Base-by-base conservation (phyloP, 2,329 filamentous ascomycete species). In the Phialophora macrospora region DNA sequence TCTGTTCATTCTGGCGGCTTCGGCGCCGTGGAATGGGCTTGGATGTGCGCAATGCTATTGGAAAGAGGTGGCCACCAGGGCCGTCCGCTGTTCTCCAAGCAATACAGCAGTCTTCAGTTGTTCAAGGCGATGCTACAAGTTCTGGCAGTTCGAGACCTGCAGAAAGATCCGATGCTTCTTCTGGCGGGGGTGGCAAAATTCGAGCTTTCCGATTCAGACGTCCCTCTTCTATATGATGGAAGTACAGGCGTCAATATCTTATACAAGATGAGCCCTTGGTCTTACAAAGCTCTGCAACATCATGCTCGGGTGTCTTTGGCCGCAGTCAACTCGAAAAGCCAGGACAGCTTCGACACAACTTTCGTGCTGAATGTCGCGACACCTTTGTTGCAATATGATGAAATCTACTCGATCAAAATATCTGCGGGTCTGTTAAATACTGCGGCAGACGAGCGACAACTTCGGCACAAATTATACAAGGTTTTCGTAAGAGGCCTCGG, bases 71-170 rank as follows among this genome's bases (percentile, higher is more conserved):
- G 88, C 6, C 85, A 87, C 6, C 89, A 88, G 66, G 90, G 90
- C 1, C 85, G 88, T 69, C 84, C 90, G 1, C 80, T 91, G 5
- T 83, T 98, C 17, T 92, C 93, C 5, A 83, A 87, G 4, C 91
- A 91, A 7, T 90, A 97, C 73, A 97, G 90, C 80, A 90, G 90
- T 77, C 95, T 94, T 26, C 94, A 98, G 77, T 84, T 98, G 52
- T 97, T 99, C 84, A 98, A 97, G 78, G 93, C 92, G 2, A 88
- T 89, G 1, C 81, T 99, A n/a, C 94, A 97, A 75, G 95, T 94
- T 71, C 81, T 99, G 20, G 88, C 90, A 1, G 85, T 86, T 1
- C 89, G 86, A 44, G 89, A 97, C 73, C 81, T 97, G 62, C 89
- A 86, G 72, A 90, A 86, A 70, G 22, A 55, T 24, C 87, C 90